Conservation (phyloP, 768 basidiomycete species). For the Fistulinella prunicolor region DNA sequence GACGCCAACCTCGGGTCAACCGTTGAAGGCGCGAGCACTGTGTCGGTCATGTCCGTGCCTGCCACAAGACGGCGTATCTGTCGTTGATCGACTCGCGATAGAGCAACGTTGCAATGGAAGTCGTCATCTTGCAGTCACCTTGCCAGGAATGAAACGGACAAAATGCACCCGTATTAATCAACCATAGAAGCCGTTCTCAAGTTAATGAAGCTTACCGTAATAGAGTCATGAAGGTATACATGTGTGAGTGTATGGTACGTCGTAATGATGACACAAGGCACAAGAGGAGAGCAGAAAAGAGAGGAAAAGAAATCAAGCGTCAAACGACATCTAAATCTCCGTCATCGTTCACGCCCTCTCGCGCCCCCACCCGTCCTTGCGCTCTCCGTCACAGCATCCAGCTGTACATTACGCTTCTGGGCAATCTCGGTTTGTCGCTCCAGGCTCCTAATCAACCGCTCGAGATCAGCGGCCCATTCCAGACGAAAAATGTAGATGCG, state of each 20-base stretch:
- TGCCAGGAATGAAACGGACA: too few species aligned
- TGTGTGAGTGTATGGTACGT: background rate
- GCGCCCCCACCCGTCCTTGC: slow-evolving; percentile 15
- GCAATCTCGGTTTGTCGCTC: slow-evolving; percentile 77
- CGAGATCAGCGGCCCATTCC: background rate
- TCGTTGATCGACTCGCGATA: too few species aligned
- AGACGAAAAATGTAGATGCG: slow-evolving; percentile 6
- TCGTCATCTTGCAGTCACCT: too few species aligned
- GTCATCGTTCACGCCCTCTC: slow-evolving; percentile 22
- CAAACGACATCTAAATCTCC: background rate
- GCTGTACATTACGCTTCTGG: slow-evolving; percentile 57
- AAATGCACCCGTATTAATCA: too few species aligned
- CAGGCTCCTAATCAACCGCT: slow-evolving; percentile 48
- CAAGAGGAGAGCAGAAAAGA: background rate
- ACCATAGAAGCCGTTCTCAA: background rate
- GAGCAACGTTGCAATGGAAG: too few species aligned
- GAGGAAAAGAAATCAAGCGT: background rate
- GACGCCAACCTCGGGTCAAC: too few species aligned
- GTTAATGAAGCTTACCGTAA: background rate
- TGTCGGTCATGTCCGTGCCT: too few species aligned
- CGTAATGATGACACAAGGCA: background rate
- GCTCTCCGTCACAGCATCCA: slow-evolving; percentile 33
- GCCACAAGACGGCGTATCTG: too few species aligned
- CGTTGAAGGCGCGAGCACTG: too few species aligned
- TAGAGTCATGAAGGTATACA: background rate